These are phyloP conservation scores for Fusarium sterilihyphosum DNA, from an alignment of 2,329 filamentous ascomycete genomes.

Conservation along the genomic window DNA sequence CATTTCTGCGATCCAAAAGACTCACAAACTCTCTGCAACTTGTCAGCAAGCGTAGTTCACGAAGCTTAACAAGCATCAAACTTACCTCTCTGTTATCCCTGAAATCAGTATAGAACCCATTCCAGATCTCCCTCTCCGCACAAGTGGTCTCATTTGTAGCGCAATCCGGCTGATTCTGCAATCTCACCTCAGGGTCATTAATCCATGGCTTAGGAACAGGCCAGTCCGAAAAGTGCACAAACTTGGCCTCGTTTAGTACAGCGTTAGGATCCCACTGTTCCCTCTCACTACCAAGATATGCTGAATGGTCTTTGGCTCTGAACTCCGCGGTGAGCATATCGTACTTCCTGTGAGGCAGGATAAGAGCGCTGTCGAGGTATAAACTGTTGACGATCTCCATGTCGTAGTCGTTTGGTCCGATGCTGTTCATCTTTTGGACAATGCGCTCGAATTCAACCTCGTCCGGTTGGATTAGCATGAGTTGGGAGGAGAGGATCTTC, in stretches of 20 bases:
- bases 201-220: conserved; percentile 71
- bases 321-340: conserved; percentile 72
- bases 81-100: conserved; percentile 19
- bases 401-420: conserved; percentile 60
- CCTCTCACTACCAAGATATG: conserved; percentile 53
- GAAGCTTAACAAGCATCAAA: fast-evolving
- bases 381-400: conserved; percentile 75
- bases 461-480: conserved; percentile 69
- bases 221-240: conserved; percentile 78
- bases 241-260: conserved; percentile 68
- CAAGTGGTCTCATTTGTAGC: neutral
- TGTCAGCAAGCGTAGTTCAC: neutral
- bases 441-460: conserved; percentile 59
- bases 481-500: conserved; percentile 66
- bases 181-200: neutral
- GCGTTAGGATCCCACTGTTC: conserved; percentile 68
- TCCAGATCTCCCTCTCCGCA: conserved; percentile 28
- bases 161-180: neutral
- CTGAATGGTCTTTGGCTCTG: conserved; percentile 59
- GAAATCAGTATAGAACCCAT: conserved; percentile 29
- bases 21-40: conserved; percentile 15
- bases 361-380: conserved; percentile 66
- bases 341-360: conserved; percentile 73
- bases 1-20: conserved; percentile 7
- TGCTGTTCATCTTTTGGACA: conserved; percentile 40